Conservation (phyloP, 2,329 filamentous ascomycete species). For the Penicillium sp. region DNA sequence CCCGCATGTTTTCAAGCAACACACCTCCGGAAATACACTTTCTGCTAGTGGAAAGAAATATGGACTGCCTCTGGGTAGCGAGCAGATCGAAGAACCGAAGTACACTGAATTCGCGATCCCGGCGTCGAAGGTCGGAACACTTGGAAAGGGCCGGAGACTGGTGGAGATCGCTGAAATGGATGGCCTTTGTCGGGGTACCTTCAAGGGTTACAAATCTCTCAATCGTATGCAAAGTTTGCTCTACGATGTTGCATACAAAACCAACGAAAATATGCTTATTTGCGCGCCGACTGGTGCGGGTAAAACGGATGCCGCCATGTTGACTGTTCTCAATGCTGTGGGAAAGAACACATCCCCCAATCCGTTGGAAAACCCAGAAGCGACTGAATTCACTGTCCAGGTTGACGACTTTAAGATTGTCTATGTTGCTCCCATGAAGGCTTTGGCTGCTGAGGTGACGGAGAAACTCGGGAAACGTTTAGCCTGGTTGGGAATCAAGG, state of each 20-base stretch:
- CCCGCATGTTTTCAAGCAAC: slow-evolving; percentile 86
- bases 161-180: slow-evolving; percentile 81
- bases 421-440: slow-evolving; percentile 99
- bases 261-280: slow-evolving; percentile 97
- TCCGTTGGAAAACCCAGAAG: slow-evolving; percentile 70
- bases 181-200: slow-evolving; percentile 84
- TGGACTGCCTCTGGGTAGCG: slow-evolving; percentile 72
- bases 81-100: slow-evolving; percentile 68
- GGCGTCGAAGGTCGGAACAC: slow-evolving; percentile 72
- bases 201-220: slow-evolving; percentile 87
- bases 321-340: slow-evolving; percentile 88
- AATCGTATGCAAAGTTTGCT: slow-evolving; percentile 99
- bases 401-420: slow-evolving; percentile 95
- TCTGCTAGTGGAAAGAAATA: slow-evolving; percentile 80
- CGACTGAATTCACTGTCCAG: slow-evolving; percentile 78
- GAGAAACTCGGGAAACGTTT: slow-evolving; percentile 89
- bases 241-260: slow-evolving; percentile 92
- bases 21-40: slow-evolving; percentile 82
- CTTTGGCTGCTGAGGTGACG: slow-evolving; percentile 91
- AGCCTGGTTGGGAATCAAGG: slow-evolving; percentile 88
- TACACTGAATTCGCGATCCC: slow-evolving; percentile 92
- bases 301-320: slow-evolving; percentile 98
- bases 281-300: slow-evolving; percentile 96
- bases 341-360: slow-evolving; percentile 80
- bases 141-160: slow-evolving; percentile 71